phyloP scores from a whole-genome alignment of 257 asterid species.

The Salvia hispanica region DNA sequence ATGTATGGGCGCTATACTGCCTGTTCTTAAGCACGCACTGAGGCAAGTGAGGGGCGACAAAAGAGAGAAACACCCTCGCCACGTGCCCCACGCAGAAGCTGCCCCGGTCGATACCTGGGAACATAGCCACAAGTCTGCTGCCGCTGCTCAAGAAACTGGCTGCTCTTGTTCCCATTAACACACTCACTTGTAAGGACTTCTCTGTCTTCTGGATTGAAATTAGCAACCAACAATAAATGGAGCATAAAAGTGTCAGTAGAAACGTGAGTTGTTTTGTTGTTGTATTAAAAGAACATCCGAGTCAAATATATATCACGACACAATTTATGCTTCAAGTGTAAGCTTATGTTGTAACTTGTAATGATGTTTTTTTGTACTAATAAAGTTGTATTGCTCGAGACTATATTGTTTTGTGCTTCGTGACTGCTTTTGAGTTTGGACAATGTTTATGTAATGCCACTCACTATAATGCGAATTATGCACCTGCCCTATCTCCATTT shows the following conservation, averaged over 20 bases:
- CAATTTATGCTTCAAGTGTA: no score
- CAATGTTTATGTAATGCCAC: no score
- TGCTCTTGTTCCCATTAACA: constrained; percentile 54
- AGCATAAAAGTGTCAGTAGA: neutral
- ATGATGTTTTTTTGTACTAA: no score
- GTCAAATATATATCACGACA: no score
- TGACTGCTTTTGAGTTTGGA: no score
- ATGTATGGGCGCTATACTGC: constrained; percentile 88
- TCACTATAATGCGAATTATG: no score
- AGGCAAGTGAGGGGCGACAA: constrained; percentile 68
- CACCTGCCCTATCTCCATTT: no score
- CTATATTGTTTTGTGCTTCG: no score
- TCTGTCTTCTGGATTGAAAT: neutral
- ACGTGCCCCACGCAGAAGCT: constrained; percentile 51
- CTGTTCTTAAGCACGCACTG: constrained; percentile 92
- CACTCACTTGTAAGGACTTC: neutral
- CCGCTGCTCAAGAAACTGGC: constrained; percentile 41
- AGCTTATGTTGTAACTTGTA: no score
- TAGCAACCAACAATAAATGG: neutral
- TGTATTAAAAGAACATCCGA: no score
- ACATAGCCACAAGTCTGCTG: constrained; percentile 45
- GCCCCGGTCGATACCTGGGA: constrained; percentile 48
- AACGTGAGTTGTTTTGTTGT: no score
- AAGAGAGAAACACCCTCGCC: constrained; percentile 59
- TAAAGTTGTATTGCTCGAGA: no score